Evolutionary conservation across 176 grass and related monocot genomes (phyloP).

Genomic region (Oryza nivara): DNA sequence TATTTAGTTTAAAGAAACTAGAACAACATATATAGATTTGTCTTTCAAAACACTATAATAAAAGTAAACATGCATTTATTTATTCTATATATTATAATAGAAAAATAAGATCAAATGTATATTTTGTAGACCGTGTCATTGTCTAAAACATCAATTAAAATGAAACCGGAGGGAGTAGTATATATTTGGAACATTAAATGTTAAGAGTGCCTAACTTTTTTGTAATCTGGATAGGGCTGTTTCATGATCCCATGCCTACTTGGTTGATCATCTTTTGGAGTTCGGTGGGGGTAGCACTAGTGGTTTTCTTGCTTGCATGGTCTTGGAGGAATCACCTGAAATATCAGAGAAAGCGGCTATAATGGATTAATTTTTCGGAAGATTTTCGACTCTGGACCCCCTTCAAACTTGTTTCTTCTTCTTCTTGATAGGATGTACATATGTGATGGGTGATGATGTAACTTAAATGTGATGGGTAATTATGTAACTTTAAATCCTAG

Average conservation of each 20-base stretch:
- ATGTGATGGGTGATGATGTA: conserved; percentile 22
- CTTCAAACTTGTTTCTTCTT: conserved; percentile 6
- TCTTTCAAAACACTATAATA: no score
- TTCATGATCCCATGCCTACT: conserved; percentile 81
- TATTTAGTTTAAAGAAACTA: no score
- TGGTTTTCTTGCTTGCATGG: conserved; percentile 82
- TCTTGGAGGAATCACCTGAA: conserved; percentile 66
- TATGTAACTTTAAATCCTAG: conserved; percentile 10
- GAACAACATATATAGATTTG: no score
- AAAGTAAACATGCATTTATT: no score
- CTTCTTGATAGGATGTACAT: conserved; percentile 63
- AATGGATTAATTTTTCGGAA: conserved; percentile 23
- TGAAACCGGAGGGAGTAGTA: not conserved
- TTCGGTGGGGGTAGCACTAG: conserved; percentile 48
- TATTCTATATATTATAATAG: no score
- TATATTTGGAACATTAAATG: not conserved
- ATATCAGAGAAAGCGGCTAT: conserved; percentile 64
- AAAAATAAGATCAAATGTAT: no score
- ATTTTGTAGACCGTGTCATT: no score
- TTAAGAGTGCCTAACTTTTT: not conserved
- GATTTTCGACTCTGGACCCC: not conserved
- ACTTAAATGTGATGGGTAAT: not conserved
- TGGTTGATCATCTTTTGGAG: conserved; percentile 88
- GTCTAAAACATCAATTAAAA: no score
- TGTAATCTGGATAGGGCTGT: conserved; percentile 57